Percentiles rank a stretch among this genome's conserved stretches.
Conservation (phyloP, 495 filamentous ascomycete genomes). For the Tuber microsphaerosporum region DNA sequence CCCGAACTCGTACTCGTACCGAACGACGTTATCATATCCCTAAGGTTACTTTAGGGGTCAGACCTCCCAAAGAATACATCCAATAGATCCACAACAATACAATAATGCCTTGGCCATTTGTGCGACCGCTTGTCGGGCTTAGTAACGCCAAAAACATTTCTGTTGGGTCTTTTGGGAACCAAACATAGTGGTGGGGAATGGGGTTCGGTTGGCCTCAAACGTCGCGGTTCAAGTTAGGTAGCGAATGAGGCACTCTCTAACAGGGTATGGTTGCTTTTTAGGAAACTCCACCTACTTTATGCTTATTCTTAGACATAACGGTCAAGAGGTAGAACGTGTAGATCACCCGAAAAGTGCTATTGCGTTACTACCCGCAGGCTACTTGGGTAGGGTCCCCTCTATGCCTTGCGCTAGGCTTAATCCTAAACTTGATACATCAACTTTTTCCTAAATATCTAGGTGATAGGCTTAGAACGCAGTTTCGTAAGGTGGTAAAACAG, state of each 20-base stretch:
- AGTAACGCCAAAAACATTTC: neutral
- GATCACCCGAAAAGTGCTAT: constrained; percentile 1
- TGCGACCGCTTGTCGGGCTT: neutral
- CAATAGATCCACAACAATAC: neutral
- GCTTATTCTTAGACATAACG: neutral
- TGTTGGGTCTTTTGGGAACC: neutral
- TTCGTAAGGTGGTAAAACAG: neutral
- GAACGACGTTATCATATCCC: neutral
- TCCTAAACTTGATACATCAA: neutral
- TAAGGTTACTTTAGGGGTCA: neutral
- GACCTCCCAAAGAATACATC: neutral
- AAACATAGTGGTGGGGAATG: neutral
- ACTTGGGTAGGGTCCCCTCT: neutral
- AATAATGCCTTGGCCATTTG: neutral
- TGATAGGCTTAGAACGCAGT: neutral
- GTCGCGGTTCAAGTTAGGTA: neutral
- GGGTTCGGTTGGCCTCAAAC: neutral
- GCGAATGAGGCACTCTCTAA: neutral
- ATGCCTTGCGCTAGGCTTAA: neutral
- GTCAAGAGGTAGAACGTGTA: neutral
- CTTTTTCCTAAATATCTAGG: neutral
- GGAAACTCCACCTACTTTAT: neutral
- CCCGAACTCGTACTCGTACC: neutral
- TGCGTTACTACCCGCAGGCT: neutral
- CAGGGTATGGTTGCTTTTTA: neutral